Percentiles rank a stretch among this genome's conserved stretches.
Conservation (phyloP, 2,329 filamentous ascomycete species). For the Ophiocordyceps camponoti-floridani region DNA sequence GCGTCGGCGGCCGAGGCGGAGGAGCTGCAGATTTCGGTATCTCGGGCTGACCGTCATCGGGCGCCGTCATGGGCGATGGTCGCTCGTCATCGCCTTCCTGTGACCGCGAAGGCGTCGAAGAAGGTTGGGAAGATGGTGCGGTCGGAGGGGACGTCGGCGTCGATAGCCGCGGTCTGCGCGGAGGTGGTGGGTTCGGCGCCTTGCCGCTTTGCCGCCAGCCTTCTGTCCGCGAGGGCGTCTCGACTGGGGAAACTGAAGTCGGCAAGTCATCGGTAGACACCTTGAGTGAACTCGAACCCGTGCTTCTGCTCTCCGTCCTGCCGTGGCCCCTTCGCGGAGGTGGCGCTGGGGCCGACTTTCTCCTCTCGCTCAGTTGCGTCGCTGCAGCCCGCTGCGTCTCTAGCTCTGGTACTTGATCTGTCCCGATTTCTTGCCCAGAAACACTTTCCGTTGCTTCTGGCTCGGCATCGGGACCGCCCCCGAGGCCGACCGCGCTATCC, state of each 20-base stretch:
- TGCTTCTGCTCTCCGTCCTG: slow-evolving; percentile 24
- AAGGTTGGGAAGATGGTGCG: slow-evolving; percentile 2
- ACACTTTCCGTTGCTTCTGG: slow-evolving; percentile 5
- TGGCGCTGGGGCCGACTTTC: slow-evolving; percentile 29
- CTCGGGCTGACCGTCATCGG: slow-evolving; percentile 3
- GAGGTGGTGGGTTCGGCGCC: slow-evolving; percentile 35
- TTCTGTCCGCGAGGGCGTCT: slow-evolving; percentile 25
- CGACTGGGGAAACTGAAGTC: slow-evolving; percentile 29
- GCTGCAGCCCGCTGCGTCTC: background rate
- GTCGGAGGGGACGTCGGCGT: slow-evolving; percentile 6
- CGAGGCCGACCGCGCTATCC: slow-evolving; percentile 27
- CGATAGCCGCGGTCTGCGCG: slow-evolving; percentile 26
- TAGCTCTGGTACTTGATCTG: background rate
- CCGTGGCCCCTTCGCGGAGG: slow-evolving; percentile 30
- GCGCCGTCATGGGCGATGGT: slow-evolving; percentile 1
- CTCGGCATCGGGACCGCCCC: too few relatives aligned
- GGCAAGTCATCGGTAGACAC: slow-evolving; percentile 17
- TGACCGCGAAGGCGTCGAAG: slow-evolving; percentile 6
- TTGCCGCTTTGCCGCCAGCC: slow-evolving; percentile 22
- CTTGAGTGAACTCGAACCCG: slow-evolving; percentile 1
- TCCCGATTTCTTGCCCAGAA: slow-evolving; percentile 17
- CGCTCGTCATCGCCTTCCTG: slow-evolving; percentile 5
- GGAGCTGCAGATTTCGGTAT: slow-evolving; percentile 7
- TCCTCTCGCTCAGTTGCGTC: slow-evolving; percentile 9
- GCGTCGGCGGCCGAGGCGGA: slow-evolving; percentile 26